Base-by-base conservation (phyloP, 352 stramenopile genomes). In the Halophytophthora polymorphica region DNA sequence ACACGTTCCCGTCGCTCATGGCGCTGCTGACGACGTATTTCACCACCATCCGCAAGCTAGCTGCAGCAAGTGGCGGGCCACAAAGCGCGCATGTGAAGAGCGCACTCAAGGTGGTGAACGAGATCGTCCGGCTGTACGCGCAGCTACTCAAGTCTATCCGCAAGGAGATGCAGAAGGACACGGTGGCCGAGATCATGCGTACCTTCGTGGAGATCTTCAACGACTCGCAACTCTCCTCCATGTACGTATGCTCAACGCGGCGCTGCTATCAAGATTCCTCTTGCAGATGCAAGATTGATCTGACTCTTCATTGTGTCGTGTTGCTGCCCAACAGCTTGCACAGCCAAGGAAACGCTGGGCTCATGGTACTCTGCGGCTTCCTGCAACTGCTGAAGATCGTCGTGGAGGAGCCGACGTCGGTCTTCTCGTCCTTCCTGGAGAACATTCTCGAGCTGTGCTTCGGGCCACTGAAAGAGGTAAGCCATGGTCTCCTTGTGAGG, bases 201-300 rank as follows among this genome's bases (percentile, higher is more conserved):
- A 72, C 79, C 14, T 90, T 93, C 41, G 77, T 93, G 19, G 76
- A 88, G 50, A 88, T 90, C 25, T 93, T 93, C 55, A 80, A 82
- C 39, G 67, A 90, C 38, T 28, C 66, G 22, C 79, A 88, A n/a
- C 68, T 93, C n/a, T 77, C 69, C 18, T 45, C 61, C 38, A 59
- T 84, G 82, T 93, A 79, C 55, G 77, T 79, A 2, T 38, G 15
- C n/a, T n/a, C n/a, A n/a, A n/a, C n/a, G n/a, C n/a, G n/a, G n/a
- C n/a, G n/a, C n/a, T n/a, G n/a, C n/a, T n/a, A n/a, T n/a, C n/a
- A n/a, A n/a, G n/a, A n/a, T n/a, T n/a, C n/a, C n/a, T n/a, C n/a
- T n/a, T n/a, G n/a, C n/a, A n/a, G n/a, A n/a, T n/a, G n/a, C n/a
- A n/a, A n/a, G n/a, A n/a, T n/a, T n/a, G n/a, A n/a, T n/a, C n/a